Base-by-base conservation (phyloP, 2,329 filamentous ascomycete species). In the Aspergillus sp. region DNA sequence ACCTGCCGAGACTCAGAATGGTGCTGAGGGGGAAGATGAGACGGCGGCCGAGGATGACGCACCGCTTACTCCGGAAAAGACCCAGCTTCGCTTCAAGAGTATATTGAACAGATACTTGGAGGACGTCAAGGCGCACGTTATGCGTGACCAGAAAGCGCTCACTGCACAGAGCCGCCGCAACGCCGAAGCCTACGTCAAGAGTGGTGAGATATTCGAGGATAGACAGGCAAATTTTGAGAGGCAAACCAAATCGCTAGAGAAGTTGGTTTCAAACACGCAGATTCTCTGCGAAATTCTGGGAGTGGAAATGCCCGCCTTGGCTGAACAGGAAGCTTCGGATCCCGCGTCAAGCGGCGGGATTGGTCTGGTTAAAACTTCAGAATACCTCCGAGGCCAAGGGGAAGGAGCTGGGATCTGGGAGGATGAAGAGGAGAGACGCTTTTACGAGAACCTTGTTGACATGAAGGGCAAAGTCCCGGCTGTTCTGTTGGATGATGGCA, bases 391-490 rank as follows among this genome's bases (percentile, higher is more conserved):
- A 38, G 93, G 92, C 12, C 90, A 96, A 71, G 89, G 88, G 20
- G 93, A 98, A 58, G 93, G 92, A 18, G 85, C 93, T 22, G 95
- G 95, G 0, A 98, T 99, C 61, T 99, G 95, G 95, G 93, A 97
- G 77, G 95, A 99, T 66, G 95, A 99, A 70, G 95, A 99, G 54
- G 93, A 99, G 75, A 87, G 95, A 58, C 90, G 95, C 59, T 99
- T 99, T 73, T 99, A 99, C 76, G 95, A 99, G 78, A 98, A 97
- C 63, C 76, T 99, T 11, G 89, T 96, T 12, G 95, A 99, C 70
- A 80, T 99, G 15, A 96, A 96, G 71, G 95, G 96, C 65, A 96
- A 96, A 66, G 95, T 99, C 3, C 96, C 95, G 0, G 89, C 89
- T 1, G 96, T 99, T 66, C 80, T 99, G 8, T 84, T 99, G 1